Conservation (phyloP, 2,329 filamentous ascomycete genomes). For the Claviceps quebecensis region DNA sequence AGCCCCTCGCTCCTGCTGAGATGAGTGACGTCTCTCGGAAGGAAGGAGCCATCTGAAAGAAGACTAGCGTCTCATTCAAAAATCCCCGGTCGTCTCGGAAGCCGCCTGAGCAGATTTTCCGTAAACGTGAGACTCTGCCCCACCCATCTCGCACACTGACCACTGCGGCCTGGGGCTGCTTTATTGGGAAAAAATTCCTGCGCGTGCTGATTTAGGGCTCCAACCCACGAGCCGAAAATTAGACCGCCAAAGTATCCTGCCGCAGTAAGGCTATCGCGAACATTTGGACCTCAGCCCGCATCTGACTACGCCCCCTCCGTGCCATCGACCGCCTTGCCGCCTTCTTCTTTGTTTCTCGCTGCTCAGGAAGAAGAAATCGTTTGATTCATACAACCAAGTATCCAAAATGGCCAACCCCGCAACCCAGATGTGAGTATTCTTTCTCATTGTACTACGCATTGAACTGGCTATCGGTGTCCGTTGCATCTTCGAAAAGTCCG, state of each 20-base stretch:
- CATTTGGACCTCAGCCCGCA: constrained; percentile 6
- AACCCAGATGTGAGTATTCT: constrained; percentile 44
- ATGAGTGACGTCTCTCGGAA: neutral
- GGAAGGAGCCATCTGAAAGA: neutral
- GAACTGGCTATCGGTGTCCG: neutral
- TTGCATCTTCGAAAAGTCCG: neutral
- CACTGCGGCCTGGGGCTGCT: neutral
- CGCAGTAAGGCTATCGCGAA: constrained; percentile 6
- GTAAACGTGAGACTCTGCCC: neutral
- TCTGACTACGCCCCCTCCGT: constrained; percentile 5
- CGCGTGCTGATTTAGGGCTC: constrained; percentile 14
- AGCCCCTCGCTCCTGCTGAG: neutral
- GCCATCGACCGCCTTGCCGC: constrained; percentile 15
- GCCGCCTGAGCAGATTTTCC: constrained; percentile 12
- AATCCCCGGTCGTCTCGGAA: constrained; percentile 2
- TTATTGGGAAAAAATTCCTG: neutral
- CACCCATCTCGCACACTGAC: neutral
- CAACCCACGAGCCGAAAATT: constrained; percentile 16
- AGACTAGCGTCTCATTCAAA: neutral
- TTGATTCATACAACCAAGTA: constrained; percentile 10
- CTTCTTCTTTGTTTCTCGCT: constrained; percentile 13
- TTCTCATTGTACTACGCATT: neutral
- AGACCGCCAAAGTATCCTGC: constrained; percentile 4
- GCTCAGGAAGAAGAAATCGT: constrained; percentile 10
- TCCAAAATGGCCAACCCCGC: constrained; percentile 47